phyloP scores from a whole-genome alignment of 768 basidiomycete species.

The Gyrodon lividus region DNA sequence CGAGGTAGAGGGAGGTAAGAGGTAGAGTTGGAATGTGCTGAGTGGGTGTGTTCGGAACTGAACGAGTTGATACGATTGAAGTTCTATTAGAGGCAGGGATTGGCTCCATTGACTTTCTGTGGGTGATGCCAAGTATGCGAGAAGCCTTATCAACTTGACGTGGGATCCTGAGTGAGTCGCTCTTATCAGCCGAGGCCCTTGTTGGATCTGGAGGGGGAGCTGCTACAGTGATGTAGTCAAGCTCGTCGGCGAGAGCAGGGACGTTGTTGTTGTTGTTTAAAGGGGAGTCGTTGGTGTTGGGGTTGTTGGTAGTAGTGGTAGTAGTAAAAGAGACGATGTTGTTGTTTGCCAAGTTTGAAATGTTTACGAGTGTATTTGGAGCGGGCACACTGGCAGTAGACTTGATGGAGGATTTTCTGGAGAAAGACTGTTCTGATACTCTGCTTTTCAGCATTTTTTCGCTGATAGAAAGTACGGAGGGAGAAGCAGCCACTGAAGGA shows the following conservation, averaged over 20 bases:
- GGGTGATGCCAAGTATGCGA: conserved; percentile 71
- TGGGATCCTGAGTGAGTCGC: conserved; percentile 34
- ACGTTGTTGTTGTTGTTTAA: conserved; percentile 28
- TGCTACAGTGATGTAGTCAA: conserved; percentile 67
- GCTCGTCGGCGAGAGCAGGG: conserved; percentile 58
- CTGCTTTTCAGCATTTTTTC: conserved; percentile 49
- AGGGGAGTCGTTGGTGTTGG: conserved; percentile 47
- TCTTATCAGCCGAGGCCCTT: conserved; percentile 18
- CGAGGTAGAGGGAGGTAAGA: conserved; percentile 81
- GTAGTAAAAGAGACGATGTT: conserved; percentile 27
- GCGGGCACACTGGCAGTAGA: conserved; percentile 5
- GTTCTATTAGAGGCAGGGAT: conserved; percentile 75
- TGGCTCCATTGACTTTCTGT: conserved; percentile 80
- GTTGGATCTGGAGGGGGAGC: conserved; percentile 20
- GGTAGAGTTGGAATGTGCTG: conserved; percentile 72
- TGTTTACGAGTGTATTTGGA: conserved; percentile 16
- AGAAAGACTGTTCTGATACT: conserved; percentile 49
- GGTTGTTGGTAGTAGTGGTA: conserved; percentile 50
- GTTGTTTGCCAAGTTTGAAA: conserved; percentile 9
- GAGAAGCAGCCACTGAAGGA: conserved; percentile 33
- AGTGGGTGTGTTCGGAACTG: conserved; percentile 42
- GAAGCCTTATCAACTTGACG: conserved; percentile 71
- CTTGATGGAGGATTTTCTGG: conserved; percentile 21
- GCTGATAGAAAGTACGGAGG: conserved; percentile 33
- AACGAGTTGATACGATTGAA: conserved; percentile 72